Evolutionary conservation across 1,284 basidiomycete species (phyloP), one percentile per base, ranked within the genome.

Genomic region (Malassezia equina): DNA sequence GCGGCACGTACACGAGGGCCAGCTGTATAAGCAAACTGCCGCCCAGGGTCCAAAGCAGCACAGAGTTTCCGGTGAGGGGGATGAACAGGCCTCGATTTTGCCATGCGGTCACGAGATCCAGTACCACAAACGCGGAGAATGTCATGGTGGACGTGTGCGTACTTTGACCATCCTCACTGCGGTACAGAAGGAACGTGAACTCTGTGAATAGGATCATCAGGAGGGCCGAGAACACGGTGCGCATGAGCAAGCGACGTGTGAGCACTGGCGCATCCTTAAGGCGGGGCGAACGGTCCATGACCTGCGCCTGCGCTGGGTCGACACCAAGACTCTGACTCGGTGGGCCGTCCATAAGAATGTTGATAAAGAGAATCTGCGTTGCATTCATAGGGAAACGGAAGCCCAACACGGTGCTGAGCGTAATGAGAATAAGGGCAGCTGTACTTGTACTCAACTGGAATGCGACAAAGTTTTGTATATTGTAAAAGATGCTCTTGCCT

Each of bases 341-440:
- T 13, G 91, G 91, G n/a, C 90, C 93, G 67, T 96, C 91, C 91
- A 95, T 95, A 48, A 96, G 81, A 71, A 96, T 95, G 77, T 96
- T 96, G 75, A 96, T 95, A 75, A 95, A 96, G 23, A 98, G 79
- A 66, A 98, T 96, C 76, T 96, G 91, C 90, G 96, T 96, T 3
- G 93, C 85, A 73, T 98, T 98, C 61, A 98, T 80, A 13, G 91
- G 93, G 70, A 93, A 90, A 65, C 84, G 85, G 46, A 95, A 79
- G 15, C 86, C 83, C 63, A 95, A 82, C 70, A 90, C 80, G 13
- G 91, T 96, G 69, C 86, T 90, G 48, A 95, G 80, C 4, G 90
- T 91, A 76, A 98, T 95, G 60, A 96, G 80, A n/a, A 86, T 84
- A 56, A 98, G 78, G 2, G 91, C 91, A 11, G 93, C 90, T 6